Evolutionary conservation across 225 moss, liverwort and hornwort species (phyloP).

Genomic region (Pleurozium schreberi): DNA sequence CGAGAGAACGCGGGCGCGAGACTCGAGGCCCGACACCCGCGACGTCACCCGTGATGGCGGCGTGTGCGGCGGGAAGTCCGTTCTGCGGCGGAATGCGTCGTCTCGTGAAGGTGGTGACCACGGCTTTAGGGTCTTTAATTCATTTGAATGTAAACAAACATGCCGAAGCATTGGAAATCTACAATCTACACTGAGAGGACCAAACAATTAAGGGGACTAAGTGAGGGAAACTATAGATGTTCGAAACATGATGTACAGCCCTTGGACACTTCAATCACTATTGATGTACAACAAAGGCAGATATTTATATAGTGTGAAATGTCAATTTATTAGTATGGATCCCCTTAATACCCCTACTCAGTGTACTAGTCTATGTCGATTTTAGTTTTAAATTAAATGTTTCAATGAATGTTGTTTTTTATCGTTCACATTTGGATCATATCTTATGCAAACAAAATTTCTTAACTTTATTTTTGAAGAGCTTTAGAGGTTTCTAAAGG

Average conservation of each 20-base stretch:
- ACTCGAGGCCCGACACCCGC: constrained; percentile 25
- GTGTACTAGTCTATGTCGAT: not conserved
- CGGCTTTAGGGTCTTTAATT: no score
- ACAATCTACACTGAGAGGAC: no score
- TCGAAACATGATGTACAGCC: no score
- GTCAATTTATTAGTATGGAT: no score
- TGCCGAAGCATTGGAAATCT: no score
- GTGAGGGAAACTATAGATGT: no score
- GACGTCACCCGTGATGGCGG: not conserved
- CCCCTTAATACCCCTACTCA: no score
- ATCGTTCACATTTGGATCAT: not conserved
- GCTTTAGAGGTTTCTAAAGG: not conserved
- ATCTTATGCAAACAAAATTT: not conserved
- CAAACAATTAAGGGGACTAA: no score
- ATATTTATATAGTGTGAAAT: no score
- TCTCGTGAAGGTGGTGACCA: not conserved
- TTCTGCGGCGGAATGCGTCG: not conserved
- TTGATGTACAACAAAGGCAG: no score
- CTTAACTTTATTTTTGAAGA: not conserved
- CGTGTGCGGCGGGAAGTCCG: not conserved
- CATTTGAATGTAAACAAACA: no score
- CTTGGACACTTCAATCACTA: no score
- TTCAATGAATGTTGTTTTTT: not conserved
- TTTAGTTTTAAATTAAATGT: not conserved
- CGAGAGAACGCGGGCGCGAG: not conserved